These are phyloP conservation scores for Cercospora nicotianae DNA, from an alignment of 2,329 filamentous ascomycete species.

Conservation along the genomic window DNA sequence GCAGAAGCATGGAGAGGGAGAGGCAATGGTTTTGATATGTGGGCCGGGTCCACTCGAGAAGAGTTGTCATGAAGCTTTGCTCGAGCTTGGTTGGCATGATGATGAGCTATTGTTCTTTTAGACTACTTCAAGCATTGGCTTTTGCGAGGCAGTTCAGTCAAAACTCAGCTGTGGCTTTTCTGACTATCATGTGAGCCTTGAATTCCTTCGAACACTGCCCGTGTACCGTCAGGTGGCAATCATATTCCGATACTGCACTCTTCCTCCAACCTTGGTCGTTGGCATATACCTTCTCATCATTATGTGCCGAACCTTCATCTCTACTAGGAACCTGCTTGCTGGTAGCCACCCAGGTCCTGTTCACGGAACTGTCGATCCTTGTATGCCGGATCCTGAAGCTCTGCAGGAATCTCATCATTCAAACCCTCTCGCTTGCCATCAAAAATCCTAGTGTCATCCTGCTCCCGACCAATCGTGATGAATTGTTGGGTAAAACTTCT, in stretches of 20 bases:
- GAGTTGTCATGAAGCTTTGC: conserved; percentile 57
- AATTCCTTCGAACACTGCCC: too few relatives aligned
- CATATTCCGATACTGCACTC: too few relatives aligned
- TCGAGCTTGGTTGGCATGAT: conserved; percentile 68
- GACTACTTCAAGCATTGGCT: too few relatives aligned
- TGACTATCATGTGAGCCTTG: too few relatives aligned
- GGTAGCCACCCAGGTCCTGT: background rate
- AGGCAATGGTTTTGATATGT: conserved; percentile 71
- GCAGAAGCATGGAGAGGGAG: conserved; percentile 41
- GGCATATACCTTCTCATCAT: too few relatives aligned
- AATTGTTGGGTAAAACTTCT: background rate
- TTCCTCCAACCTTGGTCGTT: too few relatives aligned
- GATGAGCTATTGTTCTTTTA: conserved; percentile 75
- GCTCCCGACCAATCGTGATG: background rate
- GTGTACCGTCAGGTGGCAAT: too few relatives aligned
- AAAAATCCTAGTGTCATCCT: background rate
- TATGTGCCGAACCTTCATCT: too few relatives aligned
- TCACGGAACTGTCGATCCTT: background rate
- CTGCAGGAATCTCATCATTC: background rate
- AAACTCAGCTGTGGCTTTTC: too few relatives aligned
- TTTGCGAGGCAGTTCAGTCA: too few relatives aligned
- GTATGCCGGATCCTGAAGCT: background rate
- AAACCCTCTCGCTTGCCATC: background rate
- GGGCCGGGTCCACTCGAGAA: conserved; percentile 76
- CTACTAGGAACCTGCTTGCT: too few relatives aligned